Evolutionary conservation across 2,329 filamentous ascomycete species (phyloP), one percentile per base, ranked within the genome.

Genomic region (Aspergillus sp.): DNA sequence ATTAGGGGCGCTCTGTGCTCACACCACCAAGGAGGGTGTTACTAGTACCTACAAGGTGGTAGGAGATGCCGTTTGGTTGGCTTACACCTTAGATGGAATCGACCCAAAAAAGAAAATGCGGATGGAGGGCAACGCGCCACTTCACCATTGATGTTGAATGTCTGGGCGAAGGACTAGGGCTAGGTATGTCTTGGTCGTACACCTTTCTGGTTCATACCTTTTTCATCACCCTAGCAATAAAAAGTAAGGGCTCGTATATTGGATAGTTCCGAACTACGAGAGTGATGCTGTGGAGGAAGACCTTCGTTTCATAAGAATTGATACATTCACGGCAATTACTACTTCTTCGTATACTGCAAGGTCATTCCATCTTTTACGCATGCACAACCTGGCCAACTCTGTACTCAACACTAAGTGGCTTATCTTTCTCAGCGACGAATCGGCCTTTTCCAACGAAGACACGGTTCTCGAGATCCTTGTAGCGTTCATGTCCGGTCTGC

Each of bases 361-460:
- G 3, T n/a, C 14, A 37, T 37, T n/a, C 35, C 35, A 37, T 37
- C 14, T 14, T 37, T 35, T 55, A 69, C 19, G 59, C 66, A 39
- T 66, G 60, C 48, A 69, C 53, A 46, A 76, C 73, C 65, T 73
- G 70, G 60, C 76, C 74, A 56, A 79, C 70, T 45, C 73, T 73
- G 59, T 79, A 79, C 62, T 79, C 76, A 17, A 78, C 75, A 35
- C 75, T 64, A 4, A 72, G 52, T 0, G 68, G 66, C 60, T 75
- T 70, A 17, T 68, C 75, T 58, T 70, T 66, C 59, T 74, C 68
- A 19, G 71, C 63, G n/a, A 68, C 64, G 64, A 79, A 77, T 9
- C 70, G 72, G 12, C 76, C 77, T 37, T 74, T 66, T 4, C 67
- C 77, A 24, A 78, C 75, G 55, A 77, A 79, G 3, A 76, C 67